Conservation (phyloP, 306 rosid species). For the Fragaria iinumae region DNA sequence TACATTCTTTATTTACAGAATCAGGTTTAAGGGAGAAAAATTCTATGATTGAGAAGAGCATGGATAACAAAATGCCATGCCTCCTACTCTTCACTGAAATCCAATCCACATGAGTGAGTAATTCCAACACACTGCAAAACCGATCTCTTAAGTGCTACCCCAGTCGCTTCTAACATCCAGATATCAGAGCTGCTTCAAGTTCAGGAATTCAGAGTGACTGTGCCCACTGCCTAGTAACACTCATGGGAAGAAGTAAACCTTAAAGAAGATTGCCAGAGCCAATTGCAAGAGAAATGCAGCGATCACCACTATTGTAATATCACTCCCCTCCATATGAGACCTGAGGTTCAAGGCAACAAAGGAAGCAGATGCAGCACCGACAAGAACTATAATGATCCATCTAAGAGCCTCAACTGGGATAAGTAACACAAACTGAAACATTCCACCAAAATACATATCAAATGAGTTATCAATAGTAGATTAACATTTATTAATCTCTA, state of each 20-base stretch:
- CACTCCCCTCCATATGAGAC: conserved; percentile 49
- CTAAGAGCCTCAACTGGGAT: conserved; percentile 82
- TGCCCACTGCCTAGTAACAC: conserved; percentile 20
- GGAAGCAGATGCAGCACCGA: conserved; percentile 79
- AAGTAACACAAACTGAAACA: conserved; percentile 76
- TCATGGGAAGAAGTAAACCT: conserved; percentile 95
- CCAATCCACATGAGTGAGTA: conserved; percentile 12
- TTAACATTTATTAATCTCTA: conserved; percentile 8
- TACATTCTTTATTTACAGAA: conserved; percentile 20
- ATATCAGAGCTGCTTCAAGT: conserved; percentile 16
- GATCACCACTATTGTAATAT: conserved; percentile 50
- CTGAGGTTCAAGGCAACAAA: conserved; percentile 79
- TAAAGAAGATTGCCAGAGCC: conserved; percentile 86
- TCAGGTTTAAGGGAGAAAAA: neutral
- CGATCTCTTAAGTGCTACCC: conserved; percentile 1
- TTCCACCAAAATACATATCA: conserved; percentile 26
- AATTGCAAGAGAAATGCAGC: conserved; percentile 88
- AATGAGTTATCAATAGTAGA: conserved; percentile 16
- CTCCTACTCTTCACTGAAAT: conserved; percentile 7
- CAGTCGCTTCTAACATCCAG: conserved; percentile 1
- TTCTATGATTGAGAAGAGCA: neutral
- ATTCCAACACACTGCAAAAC: conserved; percentile 17
- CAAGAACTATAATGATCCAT: conserved; percentile 67
- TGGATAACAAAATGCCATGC: neutral
- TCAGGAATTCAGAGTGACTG: conserved; percentile 10